Evolutionary conservation across 768 basidiomycete genomes (phyloP).

Genomic region (Amanita exitialis): DNA sequence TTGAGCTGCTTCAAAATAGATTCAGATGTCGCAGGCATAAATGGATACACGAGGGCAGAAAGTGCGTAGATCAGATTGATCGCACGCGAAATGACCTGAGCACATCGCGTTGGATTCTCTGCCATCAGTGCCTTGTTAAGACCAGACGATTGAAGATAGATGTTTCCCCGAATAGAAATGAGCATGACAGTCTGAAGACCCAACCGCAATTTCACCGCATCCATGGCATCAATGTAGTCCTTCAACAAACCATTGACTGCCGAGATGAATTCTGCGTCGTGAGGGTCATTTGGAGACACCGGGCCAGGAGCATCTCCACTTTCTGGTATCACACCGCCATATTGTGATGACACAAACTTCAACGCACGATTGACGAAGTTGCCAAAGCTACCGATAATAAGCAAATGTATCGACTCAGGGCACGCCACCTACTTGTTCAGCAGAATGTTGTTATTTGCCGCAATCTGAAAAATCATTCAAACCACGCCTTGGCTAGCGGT

Average conservation of each 20-base stretch:
- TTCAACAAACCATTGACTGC: conserved; percentile 72
- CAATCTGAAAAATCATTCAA: conserved; percentile 40
- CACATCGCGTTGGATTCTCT: conserved; percentile 76
- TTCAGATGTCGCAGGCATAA: conserved; percentile 88
- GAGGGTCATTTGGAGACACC: conserved; percentile 52
- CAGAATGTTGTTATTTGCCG: conserved; percentile 87
- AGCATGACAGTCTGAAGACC: conserved; percentile 87
- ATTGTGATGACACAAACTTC: conserved; percentile 88
- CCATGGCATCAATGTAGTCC: conserved; percentile 83
- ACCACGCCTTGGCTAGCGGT: not conserved
- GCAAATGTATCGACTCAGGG: not conserved
- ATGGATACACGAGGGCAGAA: conserved; percentile 81
- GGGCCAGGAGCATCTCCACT: conserved; percentile 61
- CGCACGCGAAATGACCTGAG: conserved; percentile 82
- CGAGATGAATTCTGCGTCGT: conserved; percentile 67
- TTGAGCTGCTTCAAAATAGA: conserved; percentile 82
- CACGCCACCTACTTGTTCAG: conserved; percentile 68
- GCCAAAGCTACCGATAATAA: conserved; percentile 54
- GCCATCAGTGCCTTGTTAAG: conserved; percentile 85
- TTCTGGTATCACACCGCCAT: conserved; percentile 72
- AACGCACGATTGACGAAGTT: conserved; percentile 95
- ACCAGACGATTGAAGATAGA: conserved; percentile 87
- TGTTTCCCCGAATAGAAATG: conserved; percentile 82
- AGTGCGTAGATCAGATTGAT: conserved; percentile 90
- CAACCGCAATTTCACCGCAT: conserved; percentile 78